A percentile compares a stretch with the other conserved stretches of the same genome.
These are phyloP conservation scores for Metarhizium brunneum DNA, from an alignment of 2,329 filamentous ascomycete species.

Conservation along the genomic window DNA sequence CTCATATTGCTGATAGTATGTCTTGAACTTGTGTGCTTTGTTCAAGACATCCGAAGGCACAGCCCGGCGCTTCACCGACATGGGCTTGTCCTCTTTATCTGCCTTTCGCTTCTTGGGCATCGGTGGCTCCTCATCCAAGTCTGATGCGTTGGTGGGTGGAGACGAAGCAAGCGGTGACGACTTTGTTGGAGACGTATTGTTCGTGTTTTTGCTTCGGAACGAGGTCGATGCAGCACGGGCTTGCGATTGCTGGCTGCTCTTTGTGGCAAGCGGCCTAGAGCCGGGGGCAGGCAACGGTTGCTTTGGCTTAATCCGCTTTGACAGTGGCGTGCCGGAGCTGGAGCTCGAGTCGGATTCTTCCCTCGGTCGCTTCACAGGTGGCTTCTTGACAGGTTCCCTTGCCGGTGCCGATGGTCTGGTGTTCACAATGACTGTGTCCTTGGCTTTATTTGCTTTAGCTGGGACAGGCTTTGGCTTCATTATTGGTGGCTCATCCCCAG, in stretches of 20 bases:
- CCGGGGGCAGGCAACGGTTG: slow-evolving; percentile 23
- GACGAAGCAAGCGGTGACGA: slow-evolving; percentile 58
- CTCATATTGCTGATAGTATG: slow-evolving; percentile 47
- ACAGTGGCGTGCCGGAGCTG: slow-evolving; percentile 48
- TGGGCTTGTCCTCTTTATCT: slow-evolving; percentile 15
- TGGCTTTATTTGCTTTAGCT: slow-evolving; percentile 21
- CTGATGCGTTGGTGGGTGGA: slow-evolving; percentile 56
- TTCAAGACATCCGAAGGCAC: slow-evolving; percentile 35
- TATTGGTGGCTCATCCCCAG: slow-evolving; percentile 35
- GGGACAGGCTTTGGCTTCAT: slow-evolving; percentile 19
- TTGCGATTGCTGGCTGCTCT: slow-evolving; percentile 36
- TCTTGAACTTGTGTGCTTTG: slow-evolving; percentile 46
- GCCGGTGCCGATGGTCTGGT: slow-evolving; percentile 21
- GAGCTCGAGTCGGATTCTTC: slow-evolving; percentile 48
- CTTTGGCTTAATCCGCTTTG: slow-evolving; percentile 47
- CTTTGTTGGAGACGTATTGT: slow-evolving; percentile 50
- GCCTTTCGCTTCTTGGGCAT: slow-evolving; percentile 35
- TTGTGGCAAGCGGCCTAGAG: slow-evolving; percentile 37
- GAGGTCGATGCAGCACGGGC: slow-evolving; percentile 28
- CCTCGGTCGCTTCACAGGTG: slow-evolving; percentile 40
- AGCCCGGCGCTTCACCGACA: slow-evolving; percentile 20
- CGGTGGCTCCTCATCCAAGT: slow-evolving; percentile 39
- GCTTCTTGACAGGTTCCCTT: slow-evolving; percentile 23
- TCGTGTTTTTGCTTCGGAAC: slow-evolving; percentile 30
- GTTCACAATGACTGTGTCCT: slow-evolving; percentile 23